Evolutionary conservation across 1,139 yeast genomes (phyloP).

Genomic region (Saccharomyces hybrid): DNA sequence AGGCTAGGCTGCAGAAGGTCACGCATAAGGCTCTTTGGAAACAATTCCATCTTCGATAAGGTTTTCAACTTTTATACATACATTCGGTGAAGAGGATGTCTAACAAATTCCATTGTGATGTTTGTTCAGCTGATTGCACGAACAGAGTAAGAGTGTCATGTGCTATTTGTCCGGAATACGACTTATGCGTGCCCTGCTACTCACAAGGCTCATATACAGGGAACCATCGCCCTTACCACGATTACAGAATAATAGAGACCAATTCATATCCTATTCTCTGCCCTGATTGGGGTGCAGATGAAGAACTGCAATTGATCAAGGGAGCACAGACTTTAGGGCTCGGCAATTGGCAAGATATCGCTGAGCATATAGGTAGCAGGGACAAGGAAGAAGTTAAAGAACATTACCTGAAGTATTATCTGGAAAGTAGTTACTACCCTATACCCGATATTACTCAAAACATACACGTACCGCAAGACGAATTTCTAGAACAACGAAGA

Average conservation of each 20-base stretch:
- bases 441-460: conserved; percentile 69
- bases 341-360: conserved; percentile 96
- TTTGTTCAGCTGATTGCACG: conserved; percentile 90
- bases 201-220: conserved; percentile 75
- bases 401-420: conserved; percentile 68
- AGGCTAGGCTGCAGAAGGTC: background rate
- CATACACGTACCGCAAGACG: conserved; percentile 58
- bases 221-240: conserved; percentile 90
- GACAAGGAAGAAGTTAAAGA: conserved; percentile 83
- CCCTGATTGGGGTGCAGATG: conserved; percentile 97
- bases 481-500: conserved; percentile 62
- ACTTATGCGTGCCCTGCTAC: conserved; percentile 93
- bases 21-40: background rate
- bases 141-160: conserved; percentile 84
- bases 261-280: conserved; percentile 90
- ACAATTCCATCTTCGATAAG: background rate
- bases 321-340: conserved; percentile 88
- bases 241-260: conserved; percentile 85
- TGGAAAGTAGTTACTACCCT: conserved; percentile 69
- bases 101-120: conserved; percentile 80
- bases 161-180: conserved; percentile 89
- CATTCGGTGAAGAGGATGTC: conserved; percentile 17
- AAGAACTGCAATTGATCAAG: conserved; percentile 76
- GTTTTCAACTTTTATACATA: background rate
- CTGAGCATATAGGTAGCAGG: conserved; percentile 90